Evolutionary conservation across 441 rosid species (phyloP).

Genomic region (Bruguiera hainesii): DNA sequence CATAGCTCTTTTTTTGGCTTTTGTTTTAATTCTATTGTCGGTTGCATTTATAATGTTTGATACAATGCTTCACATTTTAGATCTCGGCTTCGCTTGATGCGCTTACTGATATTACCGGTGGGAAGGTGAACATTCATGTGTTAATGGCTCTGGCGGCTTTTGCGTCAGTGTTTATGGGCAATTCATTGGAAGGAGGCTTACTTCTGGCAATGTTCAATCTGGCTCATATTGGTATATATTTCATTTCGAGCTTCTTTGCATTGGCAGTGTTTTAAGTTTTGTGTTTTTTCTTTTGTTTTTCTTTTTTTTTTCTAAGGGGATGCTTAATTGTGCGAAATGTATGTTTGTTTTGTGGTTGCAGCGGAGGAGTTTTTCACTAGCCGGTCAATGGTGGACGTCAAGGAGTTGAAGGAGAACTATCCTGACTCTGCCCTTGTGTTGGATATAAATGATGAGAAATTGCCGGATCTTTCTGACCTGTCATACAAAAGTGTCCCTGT

Average conservation of each 20-base stretch:
- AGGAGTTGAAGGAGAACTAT: conserved; percentile 86
- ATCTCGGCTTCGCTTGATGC: conserved; percentile 93
- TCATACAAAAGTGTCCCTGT: conserved; percentile 77
- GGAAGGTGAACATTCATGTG: conserved; percentile 90
- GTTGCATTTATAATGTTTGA: too few relatives aligned
- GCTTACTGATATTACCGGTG: conserved; percentile 75
- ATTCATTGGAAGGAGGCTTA: conserved; percentile 85
- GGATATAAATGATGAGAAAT: conserved; percentile 51
- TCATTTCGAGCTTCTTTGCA: conserved; percentile 8
- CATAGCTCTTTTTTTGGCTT: not conserved
- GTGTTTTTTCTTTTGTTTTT: not conserved
- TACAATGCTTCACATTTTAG: conserved; percentile 29
- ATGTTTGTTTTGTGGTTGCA: conserved; percentile 28
- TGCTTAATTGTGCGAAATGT: too few relatives aligned
- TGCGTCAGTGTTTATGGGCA: conserved; percentile 90
- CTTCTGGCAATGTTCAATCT: conserved; percentile 97
- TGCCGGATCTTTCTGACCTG: conserved; percentile 70
- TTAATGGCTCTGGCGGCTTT: conserved; percentile 94
- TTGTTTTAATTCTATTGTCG: too few relatives aligned
- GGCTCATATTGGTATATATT: conserved; percentile 78
- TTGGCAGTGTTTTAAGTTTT: not conserved
- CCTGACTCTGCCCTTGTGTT: conserved; percentile 83
- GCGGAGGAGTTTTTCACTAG: conserved; percentile 99
- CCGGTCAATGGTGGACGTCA: conserved; percentile 88
- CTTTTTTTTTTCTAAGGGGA: too few relatives aligned